Percentiles rank a stretch among this genome's conserved stretches.
Conservation (phyloP, 129 eudicot genomes). For the Chrysanthemum makinoi region DNA sequence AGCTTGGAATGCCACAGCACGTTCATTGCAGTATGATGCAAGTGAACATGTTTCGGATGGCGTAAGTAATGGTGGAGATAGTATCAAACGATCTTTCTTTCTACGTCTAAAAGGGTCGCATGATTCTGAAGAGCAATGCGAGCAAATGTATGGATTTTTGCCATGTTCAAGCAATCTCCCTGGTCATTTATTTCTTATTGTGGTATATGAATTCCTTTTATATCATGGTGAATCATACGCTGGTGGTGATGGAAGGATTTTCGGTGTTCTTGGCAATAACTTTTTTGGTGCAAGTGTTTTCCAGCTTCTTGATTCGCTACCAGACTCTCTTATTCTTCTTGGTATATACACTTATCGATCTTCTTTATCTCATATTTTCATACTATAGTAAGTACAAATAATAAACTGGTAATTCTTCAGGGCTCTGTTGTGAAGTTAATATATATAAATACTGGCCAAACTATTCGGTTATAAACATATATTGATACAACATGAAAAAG, state of each 20-base stretch:
- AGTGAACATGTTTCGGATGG: slow-evolving; percentile 27
- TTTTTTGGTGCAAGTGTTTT: slow-evolving; percentile 70
- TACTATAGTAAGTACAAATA: not conserved
- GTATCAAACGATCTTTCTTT: not conserved
- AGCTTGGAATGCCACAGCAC: no score
- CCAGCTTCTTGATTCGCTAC: slow-evolving; percentile 64
- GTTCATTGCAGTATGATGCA: not conserved
- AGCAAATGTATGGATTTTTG: slow-evolving; percentile 73
- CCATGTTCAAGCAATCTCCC: slow-evolving; percentile 63
- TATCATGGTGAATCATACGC: slow-evolving; percentile 65
- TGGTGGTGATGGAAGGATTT: slow-evolving; percentile 60
- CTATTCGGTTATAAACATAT: no score
- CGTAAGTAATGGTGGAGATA: not conserved
- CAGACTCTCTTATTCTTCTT: slow-evolving; percentile 70
- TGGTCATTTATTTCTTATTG: slow-evolving; percentile 63
- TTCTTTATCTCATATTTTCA: not conserved
- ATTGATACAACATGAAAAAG: no score
- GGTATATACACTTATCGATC: slow-evolving; percentile 36
- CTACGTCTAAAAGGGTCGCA: slow-evolving; percentile 23
- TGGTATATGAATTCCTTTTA: slow-evolving; percentile 64
- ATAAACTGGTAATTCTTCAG: not conserved
- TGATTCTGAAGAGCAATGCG: slow-evolving; percentile 33
- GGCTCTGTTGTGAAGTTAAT: not conserved
- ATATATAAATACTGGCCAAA: no score
- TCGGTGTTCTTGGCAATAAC: slow-evolving; percentile 80